phyloP scores from a whole-genome alignment of 75 land plant species.

The Isoetes taiwanensis region DNA sequence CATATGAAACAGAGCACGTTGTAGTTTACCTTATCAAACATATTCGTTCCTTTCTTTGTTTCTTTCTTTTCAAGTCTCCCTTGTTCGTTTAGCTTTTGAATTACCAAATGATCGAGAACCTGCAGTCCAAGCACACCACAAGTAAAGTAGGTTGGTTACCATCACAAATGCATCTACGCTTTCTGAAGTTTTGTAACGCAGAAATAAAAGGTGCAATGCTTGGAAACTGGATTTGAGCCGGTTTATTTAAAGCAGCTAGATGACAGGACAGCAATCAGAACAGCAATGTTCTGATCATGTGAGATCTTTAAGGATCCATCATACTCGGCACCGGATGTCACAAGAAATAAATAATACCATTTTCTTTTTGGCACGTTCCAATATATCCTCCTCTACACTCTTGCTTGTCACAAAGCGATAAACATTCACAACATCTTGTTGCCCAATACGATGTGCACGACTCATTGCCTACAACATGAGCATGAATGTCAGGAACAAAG shows the following conservation, averaged over 20 bases:
- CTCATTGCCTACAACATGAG: conserved; percentile 74
- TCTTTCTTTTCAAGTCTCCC: conserved; percentile 96
- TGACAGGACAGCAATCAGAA: too few relatives aligned
- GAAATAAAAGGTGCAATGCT: too few relatives aligned
- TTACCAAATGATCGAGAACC: conserved; percentile 98
- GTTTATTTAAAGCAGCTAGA: too few relatives aligned
- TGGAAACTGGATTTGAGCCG: too few relatives aligned
- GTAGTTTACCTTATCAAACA: conserved; percentile 89
- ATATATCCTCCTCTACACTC: conserved; percentile 96
- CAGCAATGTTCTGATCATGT: too few relatives aligned
- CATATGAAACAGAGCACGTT: neutral
- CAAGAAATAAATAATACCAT: too few relatives aligned
- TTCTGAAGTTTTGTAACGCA: too few relatives aligned
- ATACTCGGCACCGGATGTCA: too few relatives aligned
- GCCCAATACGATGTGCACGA: conserved; percentile 98
- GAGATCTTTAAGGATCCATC: too few relatives aligned
- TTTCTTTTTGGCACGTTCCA: conserved; percentile 98
- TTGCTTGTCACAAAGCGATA: conserved; percentile 97
- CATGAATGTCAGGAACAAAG: neutral
- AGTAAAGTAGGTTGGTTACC: too few relatives aligned
- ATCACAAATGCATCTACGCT: too few relatives aligned
- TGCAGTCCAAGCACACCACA: conserved; percentile 12
- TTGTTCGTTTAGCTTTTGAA: conserved; percentile 95
- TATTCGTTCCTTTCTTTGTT: conserved; percentile 64
- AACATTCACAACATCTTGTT: conserved; percentile 92